Evolutionary conservation across 2,329 filamentous ascomycete genomes (phyloP), one percentile per base, ranked within the genome.

Genomic region (Beauveria varroae): DNA sequence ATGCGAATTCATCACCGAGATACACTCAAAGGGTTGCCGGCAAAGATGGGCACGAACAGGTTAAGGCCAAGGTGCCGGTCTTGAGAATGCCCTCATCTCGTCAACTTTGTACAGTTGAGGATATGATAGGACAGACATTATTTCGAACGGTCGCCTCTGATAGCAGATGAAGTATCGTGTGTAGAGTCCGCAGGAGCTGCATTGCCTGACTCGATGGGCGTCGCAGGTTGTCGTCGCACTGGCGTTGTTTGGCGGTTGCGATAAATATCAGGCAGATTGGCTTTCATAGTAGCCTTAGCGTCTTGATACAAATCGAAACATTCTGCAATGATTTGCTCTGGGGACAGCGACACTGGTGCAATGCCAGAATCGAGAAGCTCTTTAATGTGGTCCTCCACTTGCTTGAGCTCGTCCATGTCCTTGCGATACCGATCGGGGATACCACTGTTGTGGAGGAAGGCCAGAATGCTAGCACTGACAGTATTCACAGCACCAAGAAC

Each of bases 371-470:
- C 77, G 43, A 83, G 73, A 5, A 83, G 69, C 63, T 78, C 74
- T 66, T 79, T 79, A 66, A 83, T 73, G 65, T 78, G 73, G 62
- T 82, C 78, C 64, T 82, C 79, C 30, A 82, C 71, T 44, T 76
- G 73, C 57, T 74, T 73, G 65, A 81, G 82, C 66, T 82, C 78
- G 30, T 76, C 73, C 65, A 76, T 76, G 66, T 83, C 75, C 55
- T 76, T 76, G 30, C 79, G 74, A 64, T 82, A 82, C 8, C 80
- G 71, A 63, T 82, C 78, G 2, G 81, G 80, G 20, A 83, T 67
- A 1, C 81, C 81, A 62, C 79, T 82, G 66, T 83, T 83, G 69
- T 82, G 79, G 62, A 83, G 65, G 18, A 83, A 71, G 3, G 79
- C 81, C 5, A 83, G 72, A 7, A 82, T 66, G 1, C 81, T 81